Percentiles rank a stretch among this genome's conserved stretches.
Evolutionary conservation across 192 early-diverging fungal genomes (phyloP).

Genomic region (Entomortierella chlamydospora): DNA sequence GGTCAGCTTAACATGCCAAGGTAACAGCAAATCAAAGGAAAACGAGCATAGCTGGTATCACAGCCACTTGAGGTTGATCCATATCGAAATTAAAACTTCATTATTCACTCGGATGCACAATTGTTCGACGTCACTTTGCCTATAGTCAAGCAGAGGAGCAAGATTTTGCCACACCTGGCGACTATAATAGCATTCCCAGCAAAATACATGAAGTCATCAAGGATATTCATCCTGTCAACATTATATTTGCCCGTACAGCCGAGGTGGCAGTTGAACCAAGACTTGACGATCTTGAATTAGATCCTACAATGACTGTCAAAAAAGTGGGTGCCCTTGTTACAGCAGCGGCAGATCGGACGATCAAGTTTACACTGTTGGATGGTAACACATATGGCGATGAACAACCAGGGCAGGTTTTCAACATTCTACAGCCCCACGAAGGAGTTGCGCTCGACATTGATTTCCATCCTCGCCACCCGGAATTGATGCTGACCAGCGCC

Average conservation of each 20-base stretch:
- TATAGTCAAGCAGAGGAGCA: constrained; percentile 36
- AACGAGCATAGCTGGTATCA: no score
- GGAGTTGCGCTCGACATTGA: constrained; percentile 72
- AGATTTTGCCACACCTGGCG: constrained; percentile 53
- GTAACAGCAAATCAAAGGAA: not conserved
- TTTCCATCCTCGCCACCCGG: constrained; percentile 67
- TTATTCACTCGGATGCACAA: no score
- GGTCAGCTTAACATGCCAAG: constrained; percentile 54
- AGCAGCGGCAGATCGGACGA: constrained; percentile 71
- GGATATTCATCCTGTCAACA: constrained; percentile 67
- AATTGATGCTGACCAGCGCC: constrained; percentile 63
- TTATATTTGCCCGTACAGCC: constrained; percentile 61
- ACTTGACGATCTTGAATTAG: constrained; percentile 26
- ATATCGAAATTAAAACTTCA: no score
- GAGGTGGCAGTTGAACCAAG: constrained; percentile 31
- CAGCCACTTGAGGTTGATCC: no score
- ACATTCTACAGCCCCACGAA: constrained; percentile 61
- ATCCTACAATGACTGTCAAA: constrained; percentile 29
- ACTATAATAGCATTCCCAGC: constrained; percentile 50
- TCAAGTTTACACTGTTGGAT: constrained; percentile 58
- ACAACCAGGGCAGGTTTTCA: constrained; percentile 47
- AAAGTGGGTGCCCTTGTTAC: constrained; percentile 58
- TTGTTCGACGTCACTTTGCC: no score
- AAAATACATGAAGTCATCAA: constrained; percentile 43
- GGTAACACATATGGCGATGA: constrained; percentile 45